Base-by-base conservation (phyloP, 176 grass and related monocot genomes). In the Hsuehochloa calcarea region DNA sequence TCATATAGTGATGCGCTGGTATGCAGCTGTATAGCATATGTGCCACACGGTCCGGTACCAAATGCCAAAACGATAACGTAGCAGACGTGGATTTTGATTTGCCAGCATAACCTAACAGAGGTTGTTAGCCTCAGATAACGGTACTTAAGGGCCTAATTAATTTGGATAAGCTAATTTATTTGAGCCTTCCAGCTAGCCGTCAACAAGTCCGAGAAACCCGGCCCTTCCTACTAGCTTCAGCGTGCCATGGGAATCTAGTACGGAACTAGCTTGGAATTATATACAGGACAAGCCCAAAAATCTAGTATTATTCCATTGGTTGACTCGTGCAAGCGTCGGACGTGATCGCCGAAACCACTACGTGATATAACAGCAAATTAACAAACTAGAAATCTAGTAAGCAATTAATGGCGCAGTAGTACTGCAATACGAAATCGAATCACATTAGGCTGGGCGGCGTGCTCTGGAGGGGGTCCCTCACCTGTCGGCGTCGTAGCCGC, bases 401-500 rank as follows among this genome's bases (percentile, higher is more conserved):
- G 25, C 14, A 29, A 23, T 34, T 55, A 7, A 25, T 34, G 31
- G 31, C 3, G 31, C 31, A 34, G 31, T 34, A 34, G 31, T 34
- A 34, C 31, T 34, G 3, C 10, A 23, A 25, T 23, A 25, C 10
- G 56, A 38, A 38, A 67, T 15, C 6, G 37, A 37, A 67, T 38
- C 3, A 20, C 16, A 38, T 49, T 19, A 73, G 1, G 56, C 56
- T n/a, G 56, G n/a, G n/a, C 56, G 56, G 56, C 10, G 56, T 25
- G 56, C 56, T 23, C 3, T 23, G 56, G 9, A 59, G 55, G 55
- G 3, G 9, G 56, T 12, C 56, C 56, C 22, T 49, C 20, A 95
- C 90, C 85, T 90, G 31, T 88, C 84, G 26, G 80, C 77, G 71
- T 89, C 69, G 69, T 87, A 84, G 50, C 50, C 45, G 44, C 31